Conservation (phyloP, 1,284 basidiomycete genomes). For the Phlebopus sp. region DNA sequence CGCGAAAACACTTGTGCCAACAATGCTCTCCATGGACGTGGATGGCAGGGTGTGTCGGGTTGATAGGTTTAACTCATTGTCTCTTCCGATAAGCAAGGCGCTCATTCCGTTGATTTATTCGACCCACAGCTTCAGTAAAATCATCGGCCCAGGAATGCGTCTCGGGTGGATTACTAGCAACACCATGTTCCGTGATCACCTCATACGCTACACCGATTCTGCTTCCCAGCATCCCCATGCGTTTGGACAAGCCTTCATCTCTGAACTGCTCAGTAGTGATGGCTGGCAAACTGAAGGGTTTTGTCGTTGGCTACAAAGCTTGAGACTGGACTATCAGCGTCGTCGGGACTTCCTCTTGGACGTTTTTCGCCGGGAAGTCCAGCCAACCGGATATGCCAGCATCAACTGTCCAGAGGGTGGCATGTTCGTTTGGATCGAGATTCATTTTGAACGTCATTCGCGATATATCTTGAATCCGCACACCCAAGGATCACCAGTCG, state of each 20-base stretch:
- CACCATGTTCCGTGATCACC: slow-evolving; percentile 37
- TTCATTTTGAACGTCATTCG: slow-evolving; percentile 37
- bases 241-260: slow-evolving; percentile 42
- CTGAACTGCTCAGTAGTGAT: slow-evolving; percentile 38
- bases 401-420: slow-evolving; percentile 38
- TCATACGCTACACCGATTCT: slow-evolving; percentile 37
- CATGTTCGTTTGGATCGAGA: slow-evolving; percentile 44
- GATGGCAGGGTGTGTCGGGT: slow-evolving; percentile 45
- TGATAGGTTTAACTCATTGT: slow-evolving; percentile 30
- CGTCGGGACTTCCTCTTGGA: slow-evolving; percentile 42
- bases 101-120: slow-evolving; percentile 5
- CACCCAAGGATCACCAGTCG: slow-evolving; percentile 8
- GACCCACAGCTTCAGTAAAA: slow-evolving; percentile 35
- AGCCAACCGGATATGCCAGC: slow-evolving; percentile 30
- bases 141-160: slow-evolving; percentile 45
- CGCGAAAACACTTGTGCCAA: slow-evolving; percentile 20
- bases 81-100: background rate
- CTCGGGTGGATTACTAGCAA: slow-evolving; percentile 46
- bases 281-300: slow-evolving; percentile 43
- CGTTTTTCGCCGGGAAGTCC: slow-evolving; percentile 34
- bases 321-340: slow-evolving; percentile 43
- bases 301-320: slow-evolving; percentile 39
- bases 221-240: slow-evolving; percentile 47
- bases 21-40: slow-evolving; percentile 43
- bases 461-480: slow-evolving; percentile 19